phyloP scores from a whole-genome alignment of 371 early-diverging fungal genomes.

The Sporodiniella umbellata region DNA sequence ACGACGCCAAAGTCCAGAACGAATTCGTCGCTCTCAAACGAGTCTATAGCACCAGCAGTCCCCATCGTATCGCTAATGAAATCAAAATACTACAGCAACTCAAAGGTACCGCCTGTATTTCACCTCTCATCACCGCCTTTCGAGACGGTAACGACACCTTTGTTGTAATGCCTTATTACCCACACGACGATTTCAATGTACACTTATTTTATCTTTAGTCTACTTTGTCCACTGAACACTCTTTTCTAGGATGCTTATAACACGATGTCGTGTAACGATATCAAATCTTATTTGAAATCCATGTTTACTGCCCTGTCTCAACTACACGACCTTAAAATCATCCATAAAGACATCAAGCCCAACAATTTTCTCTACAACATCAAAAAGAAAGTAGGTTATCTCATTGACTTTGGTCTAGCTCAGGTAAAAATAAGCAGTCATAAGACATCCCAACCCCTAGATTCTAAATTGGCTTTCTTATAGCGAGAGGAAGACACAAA shows the following conservation, averaged over 20 bases:
- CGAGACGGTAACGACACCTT: conserved; percentile 86
- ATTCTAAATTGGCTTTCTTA: too few species aligned
- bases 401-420: conserved; percentile 99
- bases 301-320: conserved; percentile 73
- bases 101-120: conserved; percentile 51
- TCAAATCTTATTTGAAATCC: conserved; percentile 78
- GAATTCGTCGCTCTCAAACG: conserved; percentile 88
- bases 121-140: conserved; percentile 79
- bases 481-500: conserved; percentile 20
- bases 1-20: conserved; percentile 14
- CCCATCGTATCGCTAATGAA: conserved; percentile 87
- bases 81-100: conserved; percentile 78
- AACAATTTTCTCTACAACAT: conserved; percentile 92
- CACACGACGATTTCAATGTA: conserved; percentile 85
- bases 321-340: conserved; percentile 68
- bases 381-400: conserved; percentile 68
- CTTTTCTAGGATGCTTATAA: conserved; percentile 4
- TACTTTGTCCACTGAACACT: too few species aligned
- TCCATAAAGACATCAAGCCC: conserved; percentile 98
- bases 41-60: conserved; percentile 86
- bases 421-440: conserved; percentile 55
- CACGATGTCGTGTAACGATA: conserved; percentile 63
- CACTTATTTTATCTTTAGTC: not conserved
- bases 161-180: conserved; percentile 87
- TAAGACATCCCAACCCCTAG: too few species aligned